phyloP scores from a whole-genome alignment of 768 basidiomycete species.

The Amylocystis lapponica region DNA sequence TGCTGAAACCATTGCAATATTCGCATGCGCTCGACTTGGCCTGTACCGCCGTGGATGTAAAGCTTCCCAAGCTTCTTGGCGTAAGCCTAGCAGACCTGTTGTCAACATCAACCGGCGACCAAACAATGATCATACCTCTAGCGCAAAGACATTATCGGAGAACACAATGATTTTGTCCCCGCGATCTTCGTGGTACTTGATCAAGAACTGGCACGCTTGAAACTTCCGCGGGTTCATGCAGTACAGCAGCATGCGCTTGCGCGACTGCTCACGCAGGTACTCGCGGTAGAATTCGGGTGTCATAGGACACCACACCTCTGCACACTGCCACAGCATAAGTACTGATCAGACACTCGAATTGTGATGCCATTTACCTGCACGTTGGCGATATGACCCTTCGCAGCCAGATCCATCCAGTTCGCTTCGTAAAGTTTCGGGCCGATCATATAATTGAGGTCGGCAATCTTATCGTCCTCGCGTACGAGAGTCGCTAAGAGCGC shows the following conservation, averaged over 20 bases:
- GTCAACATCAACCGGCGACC: neutral
- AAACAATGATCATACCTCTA: slow-evolving; percentile 63
- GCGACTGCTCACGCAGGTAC: slow-evolving; percentile 87
- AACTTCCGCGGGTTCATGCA: slow-evolving; percentile 99
- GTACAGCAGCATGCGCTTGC: slow-evolving; percentile 93
- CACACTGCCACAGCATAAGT: slow-evolving; percentile 57
- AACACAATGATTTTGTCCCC: slow-evolving; percentile 99
- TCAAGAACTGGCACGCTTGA: slow-evolving; percentile 97
- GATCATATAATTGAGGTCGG: slow-evolving; percentile 98
- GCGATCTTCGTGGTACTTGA: slow-evolving; percentile 95
- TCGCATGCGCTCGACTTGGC: slow-evolving; percentile 92
- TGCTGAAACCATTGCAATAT: slow-evolving; percentile 95
- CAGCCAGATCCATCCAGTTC: slow-evolving; percentile 99
- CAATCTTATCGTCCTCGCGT: slow-evolving; percentile 98
- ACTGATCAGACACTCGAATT: neutral
- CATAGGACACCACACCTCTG: slow-evolving; percentile 99
- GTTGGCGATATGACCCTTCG: slow-evolving; percentile 98
- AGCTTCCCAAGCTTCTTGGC: slow-evolving; percentile 90
- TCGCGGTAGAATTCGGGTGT: slow-evolving; percentile 99
- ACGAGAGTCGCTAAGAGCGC: slow-evolving; percentile 79
- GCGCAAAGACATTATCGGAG: slow-evolving; percentile 95
- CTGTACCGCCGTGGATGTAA: slow-evolving; percentile 94
- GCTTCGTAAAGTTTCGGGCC: slow-evolving; percentile 99
- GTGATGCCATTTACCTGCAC: slow-evolving; percentile 78
- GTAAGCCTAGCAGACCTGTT: slow-evolving; percentile 63